A percentile compares a stretch with the other conserved stretches of the same genome.
Conservation (phyloP, 192 early-diverging fungal genomes). For the Dissophora ornata region DNA sequence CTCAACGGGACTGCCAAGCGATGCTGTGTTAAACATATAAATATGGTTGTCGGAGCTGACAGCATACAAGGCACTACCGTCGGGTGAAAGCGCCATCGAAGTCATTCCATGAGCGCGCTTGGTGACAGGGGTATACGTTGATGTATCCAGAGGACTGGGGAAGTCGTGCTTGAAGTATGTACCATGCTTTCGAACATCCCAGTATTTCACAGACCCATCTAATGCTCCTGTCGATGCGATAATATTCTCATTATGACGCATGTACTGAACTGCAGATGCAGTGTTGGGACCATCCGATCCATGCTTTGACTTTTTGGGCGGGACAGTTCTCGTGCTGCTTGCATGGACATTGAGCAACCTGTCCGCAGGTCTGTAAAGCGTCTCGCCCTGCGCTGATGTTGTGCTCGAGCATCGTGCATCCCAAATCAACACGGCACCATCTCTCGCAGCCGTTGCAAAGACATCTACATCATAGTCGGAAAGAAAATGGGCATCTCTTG, state of each 20-base stretch:
- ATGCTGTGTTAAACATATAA: constrained; percentile 74
- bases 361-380: constrained; percentile 33
- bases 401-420: constrained; percentile 73
- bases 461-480: constrained; percentile 56
- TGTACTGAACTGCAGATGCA: constrained; percentile 66
- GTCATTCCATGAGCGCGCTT: constrained; percentile 64
- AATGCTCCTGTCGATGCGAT: constrained; percentile 70
- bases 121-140: constrained; percentile 44
- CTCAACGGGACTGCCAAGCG: constrained; percentile 60
- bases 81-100: constrained; percentile 70
- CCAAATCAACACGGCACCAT: constrained; percentile 82
- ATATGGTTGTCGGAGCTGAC: constrained; percentile 78
- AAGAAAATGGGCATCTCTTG: too few species aligned
- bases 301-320: constrained; percentile 37
- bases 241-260: constrained; percentile 56
- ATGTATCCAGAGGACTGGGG: constrained; percentile 51
- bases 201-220: constrained; percentile 80
- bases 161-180: constrained; percentile 50
- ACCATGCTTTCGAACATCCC: constrained; percentile 78
- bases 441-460: constrained; percentile 77
- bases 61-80: constrained; percentile 76
- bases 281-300: constrained; percentile 44
- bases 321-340: constrained; percentile 11
- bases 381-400: constrained; percentile 45
- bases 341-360: constrained; percentile 34